Percentiles rank a stretch among this genome's conserved stretches.
Conservation (phyloP, 805 yeast species). For the Pichia kluyveri region DNA sequence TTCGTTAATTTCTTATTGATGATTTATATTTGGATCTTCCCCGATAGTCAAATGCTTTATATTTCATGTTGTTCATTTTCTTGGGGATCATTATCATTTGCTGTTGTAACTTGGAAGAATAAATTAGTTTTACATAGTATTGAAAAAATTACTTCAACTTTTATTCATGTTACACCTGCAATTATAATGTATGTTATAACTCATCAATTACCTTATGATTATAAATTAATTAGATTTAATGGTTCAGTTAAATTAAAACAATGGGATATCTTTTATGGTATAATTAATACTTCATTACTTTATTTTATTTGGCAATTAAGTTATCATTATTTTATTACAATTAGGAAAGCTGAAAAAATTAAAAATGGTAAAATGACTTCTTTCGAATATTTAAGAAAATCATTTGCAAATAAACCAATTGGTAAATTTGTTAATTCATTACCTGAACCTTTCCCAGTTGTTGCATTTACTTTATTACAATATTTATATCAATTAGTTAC, state of each 20-base stretch:
- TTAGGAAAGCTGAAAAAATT: constrained; percentile 69
- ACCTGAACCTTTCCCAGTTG: constrained; percentile 79
- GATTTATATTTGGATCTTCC: constrained; percentile 74
- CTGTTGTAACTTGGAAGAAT: constrained; percentile 93
- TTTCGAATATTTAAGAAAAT: constrained; percentile 71
- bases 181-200: constrained; percentile 78
- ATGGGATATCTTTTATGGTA: constrained; percentile 66
- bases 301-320: constrained; percentile 85
- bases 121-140: constrained; percentile 85
- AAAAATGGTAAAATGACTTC: constrained; percentile 81
- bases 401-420: constrained; percentile 53
- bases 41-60: constrained; percentile 62
- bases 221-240: constrained; percentile 54
- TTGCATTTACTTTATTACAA: constrained; percentile 80
- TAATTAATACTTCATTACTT: constrained; percentile 69
- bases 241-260: constrained; percentile 63
- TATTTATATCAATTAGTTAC: constrained; percentile 79
- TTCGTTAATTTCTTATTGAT: constrained; percentile 70
- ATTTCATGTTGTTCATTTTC: constrained; percentile 79
- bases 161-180: constrained; percentile 89
- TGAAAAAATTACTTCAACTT: constrained; percentile 86
- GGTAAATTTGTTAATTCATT: constrained; percentile 75
- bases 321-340: constrained; percentile 88
- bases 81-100: constrained; percentile 85
- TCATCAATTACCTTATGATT: constrained; percentile 55